phyloP scores from a whole-genome alignment of 257 asterid species.

The Mentha longifolia region DNA sequence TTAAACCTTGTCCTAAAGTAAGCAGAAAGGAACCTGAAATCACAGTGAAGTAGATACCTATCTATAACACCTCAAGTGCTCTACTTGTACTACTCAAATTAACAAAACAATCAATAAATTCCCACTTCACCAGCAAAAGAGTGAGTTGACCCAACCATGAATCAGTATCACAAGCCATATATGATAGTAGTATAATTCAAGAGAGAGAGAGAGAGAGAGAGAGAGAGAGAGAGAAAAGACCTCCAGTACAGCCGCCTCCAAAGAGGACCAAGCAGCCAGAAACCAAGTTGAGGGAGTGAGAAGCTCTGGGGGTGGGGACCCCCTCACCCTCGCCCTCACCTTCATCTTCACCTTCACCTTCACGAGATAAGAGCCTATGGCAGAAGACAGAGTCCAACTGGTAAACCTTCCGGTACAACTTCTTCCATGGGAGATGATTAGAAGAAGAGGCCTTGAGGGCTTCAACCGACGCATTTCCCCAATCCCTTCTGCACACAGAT shows the following conservation, averaged over 20 bases:
- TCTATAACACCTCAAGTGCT: neutral
- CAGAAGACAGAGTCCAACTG: slow-evolving; percentile 68
- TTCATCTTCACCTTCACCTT: slow-evolving; percentile 19
- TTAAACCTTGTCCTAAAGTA: neutral
- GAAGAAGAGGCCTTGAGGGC: slow-evolving; percentile 40
- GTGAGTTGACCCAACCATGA: slow-evolving; percentile 8
- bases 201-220: slow-evolving; percentile 19
- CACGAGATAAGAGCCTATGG: slow-evolving; percentile 45
- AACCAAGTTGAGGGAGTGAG: slow-evolving; percentile 81
- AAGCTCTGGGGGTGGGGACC: slow-evolving; percentile 81
- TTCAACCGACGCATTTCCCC: slow-evolving; percentile 63
- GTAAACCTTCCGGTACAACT: slow-evolving; percentile 66
- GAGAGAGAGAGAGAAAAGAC: slow-evolving; percentile 41
- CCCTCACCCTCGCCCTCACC: slow-evolving; percentile 34
- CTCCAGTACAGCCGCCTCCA: slow-evolving; percentile 97
- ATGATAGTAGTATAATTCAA: neutral
- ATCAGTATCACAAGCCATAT: slow-evolving; percentile 3
- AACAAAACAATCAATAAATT: neutral
- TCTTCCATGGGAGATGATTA: slow-evolving; percentile 59
- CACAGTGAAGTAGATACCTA: neutral
- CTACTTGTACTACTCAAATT: neutral
- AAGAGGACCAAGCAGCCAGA: slow-evolving; percentile 78
- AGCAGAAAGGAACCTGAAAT: neutral
- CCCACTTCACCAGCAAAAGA: neutral
- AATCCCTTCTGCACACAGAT: slow-evolving; percentile 77